Evolutionary conservation across 2,329 filamentous ascomycete species (phyloP), one percentile per base, ranked within the genome.

Genomic region (Xylaria sp.): DNA sequence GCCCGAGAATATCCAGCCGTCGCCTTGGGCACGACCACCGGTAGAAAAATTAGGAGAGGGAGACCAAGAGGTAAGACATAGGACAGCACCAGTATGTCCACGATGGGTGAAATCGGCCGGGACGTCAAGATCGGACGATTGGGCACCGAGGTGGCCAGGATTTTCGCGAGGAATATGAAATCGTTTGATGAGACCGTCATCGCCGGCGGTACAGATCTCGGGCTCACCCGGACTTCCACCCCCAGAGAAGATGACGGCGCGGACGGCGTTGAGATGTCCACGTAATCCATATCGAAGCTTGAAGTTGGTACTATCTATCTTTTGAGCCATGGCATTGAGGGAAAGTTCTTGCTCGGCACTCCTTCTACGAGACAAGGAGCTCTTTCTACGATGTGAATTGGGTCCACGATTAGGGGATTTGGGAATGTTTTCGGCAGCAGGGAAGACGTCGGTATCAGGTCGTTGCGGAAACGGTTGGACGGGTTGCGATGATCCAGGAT

Each of bases 1-100:
- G 68, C 96, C 96, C 5, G 95, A 98, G 80, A 99, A 99, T 72
- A 99, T 94, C 96, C 96, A 99, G 32, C 96, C 96, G 74, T 98
- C 96, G 36, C 95, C 95, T 74, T 92, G 89, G 8, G 93, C 93
- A 70, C 94, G 89, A 7, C 94, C 94, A 41, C 94, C 93, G 20
- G 93, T 97, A 8, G 93, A 92, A 78, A 97, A 97, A 76, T 93
- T 96, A 30, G 93, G 92, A 1, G 93, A 91, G 2, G 93, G 90
- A 2, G 93, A 94, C 85, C 93, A 97, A 3, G 95, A 92, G 0
- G 95, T 91, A 30, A 99, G 83, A 50, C 89, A 93, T 46, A 97
- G 92, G 2, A 99, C 94, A 2, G 94, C 89, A 3, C 96, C 95
- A n/a, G 90, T 88, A 77, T 99, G 96, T 10, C 96, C 96, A 65